Base-by-base conservation (phyloP, 257 asterid species). In the Eustoma russellianum region DNA sequence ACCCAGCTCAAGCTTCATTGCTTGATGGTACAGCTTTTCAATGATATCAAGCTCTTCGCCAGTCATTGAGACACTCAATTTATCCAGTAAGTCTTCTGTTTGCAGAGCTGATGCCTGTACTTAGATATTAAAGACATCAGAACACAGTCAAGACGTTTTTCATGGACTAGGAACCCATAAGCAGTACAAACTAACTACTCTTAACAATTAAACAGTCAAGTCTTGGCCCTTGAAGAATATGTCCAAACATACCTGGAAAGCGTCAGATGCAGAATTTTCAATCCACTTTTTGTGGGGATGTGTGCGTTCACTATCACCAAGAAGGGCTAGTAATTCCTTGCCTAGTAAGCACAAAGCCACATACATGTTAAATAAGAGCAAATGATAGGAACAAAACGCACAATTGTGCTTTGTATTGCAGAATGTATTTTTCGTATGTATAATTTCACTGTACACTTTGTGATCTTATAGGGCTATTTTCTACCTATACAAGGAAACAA, bases 301-400 rank as follows among this genome's bases (percentile, higher is more conserved):
- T 74, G 57, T 48, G 59, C 62, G 71, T 56, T 62, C 69, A 59
- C 52, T 41, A 45, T 73, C 57, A 58, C 64, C 69, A 59, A 67
- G 70, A 62, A 70, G 72, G 45, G 77, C 63, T 70, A 53, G 69
- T 59, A 88, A 53, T 79, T 85, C 86, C 83, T 83, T 77, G 59
- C 95, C 95, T 8, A 92, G 64, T 67, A 77, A 76, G 94, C 88
- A 76, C 85, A 81, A 55, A 92, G 90, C 85, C 87, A 81, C 84
- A 79, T 74, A 79, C 89, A 83, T n/a, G n/a, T n/a, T n/a, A n/a
- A n/a, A n/a, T n/a, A n/a, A n/a, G n/a, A n/a, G n/a, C n/a, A n/a
- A n/a, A n/a, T n/a, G n/a, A n/a, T n/a, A n/a, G n/a, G n/a, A n/a
- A n/a, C n/a, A n/a, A n/a, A n/a, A n/a, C n/a, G n/a, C n/a, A n/a